Base-by-base conservation (phyloP, 306 rosid genomes). In the Luffa acutangula region DNA sequence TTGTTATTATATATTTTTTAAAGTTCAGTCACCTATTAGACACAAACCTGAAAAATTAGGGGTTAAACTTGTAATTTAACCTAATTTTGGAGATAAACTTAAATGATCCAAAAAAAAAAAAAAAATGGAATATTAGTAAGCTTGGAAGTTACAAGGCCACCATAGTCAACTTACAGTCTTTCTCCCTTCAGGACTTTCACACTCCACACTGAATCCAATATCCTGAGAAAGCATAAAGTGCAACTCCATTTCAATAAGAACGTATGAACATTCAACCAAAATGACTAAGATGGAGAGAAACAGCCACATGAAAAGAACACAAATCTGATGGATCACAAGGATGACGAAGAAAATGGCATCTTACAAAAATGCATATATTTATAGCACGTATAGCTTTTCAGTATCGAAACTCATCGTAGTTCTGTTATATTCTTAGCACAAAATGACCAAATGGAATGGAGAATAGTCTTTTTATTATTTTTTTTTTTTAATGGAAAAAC, bases 161-260 rank as follows among this genome's bases (percentile, higher is more conserved):
- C 60, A 56, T 31, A 63, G 14, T 43, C 31, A 70, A 70, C 98
- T 91, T 88, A 95, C 98, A 78, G 79, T 87, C 84, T 87, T 95
- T 39, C 83, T 92, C 46, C 97, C 98, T 48, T 90, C 84, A 73
- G 97, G 84, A 87, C 89, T 86, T 77, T 82, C 77, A 85, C 88
- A 90, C 87, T 94, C 97, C 87, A 94, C 86, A 75, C 95, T 89
- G 82, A 94, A 94, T 72, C 97, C 98, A 80, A 94, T 86, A 88
- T 92, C 98, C 98, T 94, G 91, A 72, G 48, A 75, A 77, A 81
- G 84, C 14, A 39, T 67, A 67, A 67, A 67, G 71, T 39, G 49
- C 63, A 64, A 17, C 67, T 66, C 49, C 45, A 13, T 18, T 66
- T 66, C 14, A 66, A 18, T 66, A 36, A 71, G 37, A 72, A 5